Evolutionary conservation across 2,329 filamentous ascomycete species (phyloP), one percentile per base, ranked within the genome.

Genomic region (Aphanoascus verrucosus): DNA sequence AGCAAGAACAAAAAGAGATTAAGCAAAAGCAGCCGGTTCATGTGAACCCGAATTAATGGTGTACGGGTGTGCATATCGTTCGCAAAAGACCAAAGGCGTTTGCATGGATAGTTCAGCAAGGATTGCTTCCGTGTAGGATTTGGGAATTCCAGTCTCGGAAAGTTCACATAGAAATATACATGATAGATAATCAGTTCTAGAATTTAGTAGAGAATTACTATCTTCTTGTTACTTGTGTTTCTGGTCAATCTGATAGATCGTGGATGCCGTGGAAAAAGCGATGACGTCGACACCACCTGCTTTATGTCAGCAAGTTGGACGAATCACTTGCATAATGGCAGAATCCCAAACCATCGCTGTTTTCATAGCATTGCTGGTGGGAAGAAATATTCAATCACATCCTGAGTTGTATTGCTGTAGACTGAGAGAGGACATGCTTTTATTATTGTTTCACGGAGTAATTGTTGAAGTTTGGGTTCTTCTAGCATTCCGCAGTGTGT

Each of bases 1-100:
- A 56, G 37, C 34, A 48, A 17, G 57, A 51, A 40, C 55, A 56
- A 32, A 52, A 55, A 9, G 54, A 57, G 31, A 37, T 57, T 17
- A 38, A 41, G 34, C 55, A 57, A 28, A 57, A 55, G 23, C 55
- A 55, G 40, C 43, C 52, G 15, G 40, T 57, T 9, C 12, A 53
- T 5, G 35, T 48, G 15, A 35, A 53, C 20, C 3, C 35, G 19
- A 53, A 42, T 42, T 47, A 43, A 50, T 44, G 4, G 17, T 2
- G 31, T 14, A 32, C 31, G 19, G 4, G 17, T 2, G 31, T 14
- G 45, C 31, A 35, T n/a, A 4, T 23, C 5, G 41, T 15, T 17
- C n/a, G 23, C 23, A 4, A 28, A 4, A n/a, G 3, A n/a, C 5
- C 35, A 37, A 12, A 11, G n/a, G n/a, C n/a, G 9, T 37, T 11